Evolutionary conservation across 768 basidiomycete genomes (phyloP), one percentile per base, ranked within the genome.

Genomic region (Boletus edulis): DNA sequence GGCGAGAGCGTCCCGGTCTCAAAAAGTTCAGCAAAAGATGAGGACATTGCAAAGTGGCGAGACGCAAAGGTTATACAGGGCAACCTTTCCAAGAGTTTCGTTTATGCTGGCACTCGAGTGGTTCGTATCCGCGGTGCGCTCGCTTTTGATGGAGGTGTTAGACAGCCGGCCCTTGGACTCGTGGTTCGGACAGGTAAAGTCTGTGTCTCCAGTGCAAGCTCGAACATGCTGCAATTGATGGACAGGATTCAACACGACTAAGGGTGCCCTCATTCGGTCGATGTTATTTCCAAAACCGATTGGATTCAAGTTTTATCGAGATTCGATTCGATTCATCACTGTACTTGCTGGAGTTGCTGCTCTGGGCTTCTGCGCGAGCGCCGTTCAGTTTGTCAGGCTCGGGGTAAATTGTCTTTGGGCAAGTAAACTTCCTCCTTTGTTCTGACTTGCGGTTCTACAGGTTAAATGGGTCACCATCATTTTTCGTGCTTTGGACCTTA

Each of bases 271-370:
- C 22, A 84, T 98, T 22, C 82, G 97, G 22, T 98, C 96, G 0
- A 99, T 99, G 96, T 78, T 99, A 15, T 99, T 95, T 75, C 97
- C 97, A 0, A 98, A 97, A 67, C 95, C 96, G 0, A 94, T 97
- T 58, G 96, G 94, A 0, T 99, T 99, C 83, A 97, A 97, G 70
- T 98, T 99, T 74, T 98, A 98, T 73, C 86, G 87, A 32, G 92
- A 94, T 71, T 92, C 91, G 2, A 84, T 91, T 31, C 77, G 87
- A 57, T 99, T 99, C 71, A 97, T 98, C 50, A 80, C 82, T 20
- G 94, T 99, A 6, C 81, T 99, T 14, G 87, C 92, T 20, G 83
- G 91, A n/a, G 86, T 99, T 48, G 97, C 97, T 13, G 84, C 84
- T 13, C 67, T 95, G 22, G 97, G 96, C 2, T 99, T 99, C 71